Evolutionary conservation across 495 filamentous ascomycete genomes (phyloP).

Genomic region (Xylaria curta): DNA sequence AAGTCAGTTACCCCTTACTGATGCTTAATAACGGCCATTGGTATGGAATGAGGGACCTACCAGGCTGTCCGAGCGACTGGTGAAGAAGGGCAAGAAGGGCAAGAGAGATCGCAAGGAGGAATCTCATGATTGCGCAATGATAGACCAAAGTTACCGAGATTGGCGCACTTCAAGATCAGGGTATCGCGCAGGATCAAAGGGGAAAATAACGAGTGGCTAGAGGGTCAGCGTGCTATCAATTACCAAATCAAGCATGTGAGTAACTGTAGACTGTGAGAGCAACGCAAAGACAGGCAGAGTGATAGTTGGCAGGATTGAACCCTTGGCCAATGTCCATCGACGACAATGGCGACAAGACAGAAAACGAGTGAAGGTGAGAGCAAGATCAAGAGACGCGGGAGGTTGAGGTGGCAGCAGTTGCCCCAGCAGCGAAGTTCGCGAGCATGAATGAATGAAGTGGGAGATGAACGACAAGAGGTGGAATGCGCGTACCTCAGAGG

Average conservation of each 20-base stretch:
- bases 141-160: slow-evolving; percentile 10
- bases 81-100: slow-evolving; percentile 33
- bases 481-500: slow-evolving; percentile 31
- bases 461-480: not conserved
- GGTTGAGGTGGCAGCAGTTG: slow-evolving; percentile 28
- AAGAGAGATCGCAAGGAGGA: slow-evolving; percentile 27
- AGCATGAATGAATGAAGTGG: not conserved
- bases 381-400: slow-evolving; percentile 15
- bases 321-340: slow-evolving; percentile 29
- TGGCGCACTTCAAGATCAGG: slow-evolving; percentile 15
- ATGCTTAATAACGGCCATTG: not conserved
- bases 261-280: slow-evolving; percentile 26
- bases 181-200: slow-evolving; percentile 7
- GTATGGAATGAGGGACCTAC: slow-evolving; percentile 31
- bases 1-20: slow-evolving; percentile 21
- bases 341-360: slow-evolving; percentile 14
- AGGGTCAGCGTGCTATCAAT: slow-evolving; percentile 29
- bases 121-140: slow-evolving; percentile 33
- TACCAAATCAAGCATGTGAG: slow-evolving; percentile 25
- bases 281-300: slow-evolving; percentile 28
- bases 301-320: slow-evolving; percentile 13
- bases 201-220: slow-evolving; percentile 31
- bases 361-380: slow-evolving; percentile 8
- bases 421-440: slow-evolving; percentile 25
- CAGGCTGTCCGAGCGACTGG: slow-evolving; percentile 37